Evolutionary conservation across 441 rosid species (phyloP), one percentile per base, ranked within the genome.

Genomic region (Aleurites moluccanus): DNA sequence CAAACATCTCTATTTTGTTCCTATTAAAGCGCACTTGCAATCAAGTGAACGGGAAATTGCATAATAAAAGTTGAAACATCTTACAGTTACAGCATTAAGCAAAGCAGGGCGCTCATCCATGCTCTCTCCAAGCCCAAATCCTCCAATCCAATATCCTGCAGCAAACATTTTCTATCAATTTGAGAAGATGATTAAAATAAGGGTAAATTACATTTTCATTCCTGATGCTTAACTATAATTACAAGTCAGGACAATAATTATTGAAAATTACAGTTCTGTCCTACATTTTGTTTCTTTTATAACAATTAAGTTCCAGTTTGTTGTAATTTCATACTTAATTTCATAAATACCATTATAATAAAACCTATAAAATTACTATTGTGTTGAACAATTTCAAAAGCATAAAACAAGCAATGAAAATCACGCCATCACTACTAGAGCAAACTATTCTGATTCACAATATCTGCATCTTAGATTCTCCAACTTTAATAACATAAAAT

Each of bases 61-160:
- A 42, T 33, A 27, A 49, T 30, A 62, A 27, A 18, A 61, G 45
- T 53, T 44, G 50, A 38, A 74, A 66, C 40, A 49, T 62, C 90
- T 86, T 78, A 91, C 97, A 56, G 85, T 87, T 77, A 89, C 89
- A 76, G 80, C 82, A 72, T 83, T 80, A 69, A 89, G 87, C 66
- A 91, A 88, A 80, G 79, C 74, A 76, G 89, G 82, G 40, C 89
- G 89, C 75, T 89, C 89, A 64, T 86, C 88, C 87, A 82, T 87
- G 86, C 90, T 85, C 76, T 91, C 92, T 76, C 92, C 97, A 67
- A 91, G 86, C 61, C 97, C 97, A 84, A 91, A 89, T 23, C 94
- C 97, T 81, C 94, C 94, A 76, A 91, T 79, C 92, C 89, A 91
- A 78, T 84, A 91, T 70, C 97, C 97, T 91, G 83, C 67, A 86